A percentile compares a stretch with the other conserved stretches of the same genome.
Evolutionary conservation across 1,139 yeast species (phyloP).

Genomic region (Arxiozyma slooffiae): DNA sequence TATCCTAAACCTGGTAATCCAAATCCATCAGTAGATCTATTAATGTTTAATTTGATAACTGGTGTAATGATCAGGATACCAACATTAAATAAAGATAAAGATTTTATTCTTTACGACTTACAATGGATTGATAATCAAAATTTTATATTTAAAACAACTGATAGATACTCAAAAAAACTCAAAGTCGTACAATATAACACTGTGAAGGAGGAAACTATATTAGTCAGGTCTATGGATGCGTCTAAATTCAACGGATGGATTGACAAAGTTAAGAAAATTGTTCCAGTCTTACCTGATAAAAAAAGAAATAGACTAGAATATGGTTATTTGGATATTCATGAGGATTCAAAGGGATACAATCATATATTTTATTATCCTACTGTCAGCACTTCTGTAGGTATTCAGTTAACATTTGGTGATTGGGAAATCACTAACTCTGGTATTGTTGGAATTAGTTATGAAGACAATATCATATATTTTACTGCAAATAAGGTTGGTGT

Average conservation of each 20-base stretch:
- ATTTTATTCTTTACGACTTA: conserved; percentile 51
- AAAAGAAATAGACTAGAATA: conserved; percentile 32
- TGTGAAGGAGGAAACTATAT: conserved; percentile 31
- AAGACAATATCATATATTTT: conserved; percentile 49
- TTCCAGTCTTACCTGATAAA: conserved; percentile 32
- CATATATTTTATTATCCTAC: conserved; percentile 62
- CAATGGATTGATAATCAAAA: conserved; percentile 52
- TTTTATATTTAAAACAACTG: conserved; percentile 57
- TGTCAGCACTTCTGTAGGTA: conserved; percentile 38
- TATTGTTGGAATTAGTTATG: conserved; percentile 46
- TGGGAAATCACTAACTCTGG: conserved; percentile 61
- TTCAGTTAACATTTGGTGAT: conserved; percentile 45
- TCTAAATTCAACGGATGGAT: conserved; percentile 46
- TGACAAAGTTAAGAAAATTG: conserved; percentile 28
- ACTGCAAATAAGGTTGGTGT: conserved; percentile 49
- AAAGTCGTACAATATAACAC: conserved; percentile 36
- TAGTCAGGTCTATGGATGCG: conserved; percentile 38
- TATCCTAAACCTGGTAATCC: conserved; percentile 85
- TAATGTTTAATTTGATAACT: conserved; percentile 36
- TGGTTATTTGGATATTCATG: conserved; percentile 69
- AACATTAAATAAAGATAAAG: conserved; percentile 35
- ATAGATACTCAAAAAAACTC: conserved; percentile 56
- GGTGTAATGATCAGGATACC: conserved; percentile 25
- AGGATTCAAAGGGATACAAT: conserved; percentile 47
- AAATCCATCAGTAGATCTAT: conserved; percentile 54